Conservation (phyloP, 768 basidiomycete genomes). For the Trametes cubensis region DNA sequence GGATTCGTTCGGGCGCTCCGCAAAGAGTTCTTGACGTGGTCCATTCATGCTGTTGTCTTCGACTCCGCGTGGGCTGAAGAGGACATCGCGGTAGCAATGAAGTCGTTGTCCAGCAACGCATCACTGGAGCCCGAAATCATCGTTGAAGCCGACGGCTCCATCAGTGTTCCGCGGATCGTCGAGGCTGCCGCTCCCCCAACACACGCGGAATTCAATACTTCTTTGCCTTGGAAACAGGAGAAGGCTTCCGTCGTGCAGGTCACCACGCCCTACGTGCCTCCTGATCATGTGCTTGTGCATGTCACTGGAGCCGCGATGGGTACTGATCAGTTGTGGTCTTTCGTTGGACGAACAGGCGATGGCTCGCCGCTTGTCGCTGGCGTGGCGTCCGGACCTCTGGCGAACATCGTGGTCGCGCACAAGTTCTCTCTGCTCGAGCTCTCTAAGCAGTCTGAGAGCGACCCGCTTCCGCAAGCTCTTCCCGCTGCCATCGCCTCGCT, state of each 20-base stretch:
- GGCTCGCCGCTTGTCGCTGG: slow-evolving; percentile 1
- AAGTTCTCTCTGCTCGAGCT: not conserved
- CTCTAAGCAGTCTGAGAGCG: not conserved
- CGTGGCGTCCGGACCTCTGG: not conserved
- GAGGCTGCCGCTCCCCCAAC: not conserved
- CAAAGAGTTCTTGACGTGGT: slow-evolving; percentile 37
- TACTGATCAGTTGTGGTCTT: not conserved
- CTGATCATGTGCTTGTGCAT: not conserved
- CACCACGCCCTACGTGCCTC: not conserved
- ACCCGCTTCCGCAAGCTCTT: not conserved
- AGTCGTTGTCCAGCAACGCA: not conserved
- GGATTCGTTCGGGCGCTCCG: slow-evolving; percentile 38
- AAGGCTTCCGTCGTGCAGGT: not conserved
- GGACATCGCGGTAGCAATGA: not conserved
- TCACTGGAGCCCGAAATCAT: not conserved
- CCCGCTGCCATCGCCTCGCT: not conserved
- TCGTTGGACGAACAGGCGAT: not conserved
- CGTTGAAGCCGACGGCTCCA: not conserved
- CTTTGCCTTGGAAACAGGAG: not conserved
- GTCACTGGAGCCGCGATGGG: not conserved
- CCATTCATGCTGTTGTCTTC: slow-evolving; percentile 35
- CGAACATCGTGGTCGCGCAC: slow-evolving; percentile 10
- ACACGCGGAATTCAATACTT: not conserved
- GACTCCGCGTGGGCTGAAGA: slow-evolving; percentile 18
- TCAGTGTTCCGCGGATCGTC: slow-evolving; percentile 4